Percentiles rank a stretch among this genome's conserved stretches.
Evolutionary conservation across 306 rosid species (phyloP).

Genomic region (Boehmeria nivea): DNA sequence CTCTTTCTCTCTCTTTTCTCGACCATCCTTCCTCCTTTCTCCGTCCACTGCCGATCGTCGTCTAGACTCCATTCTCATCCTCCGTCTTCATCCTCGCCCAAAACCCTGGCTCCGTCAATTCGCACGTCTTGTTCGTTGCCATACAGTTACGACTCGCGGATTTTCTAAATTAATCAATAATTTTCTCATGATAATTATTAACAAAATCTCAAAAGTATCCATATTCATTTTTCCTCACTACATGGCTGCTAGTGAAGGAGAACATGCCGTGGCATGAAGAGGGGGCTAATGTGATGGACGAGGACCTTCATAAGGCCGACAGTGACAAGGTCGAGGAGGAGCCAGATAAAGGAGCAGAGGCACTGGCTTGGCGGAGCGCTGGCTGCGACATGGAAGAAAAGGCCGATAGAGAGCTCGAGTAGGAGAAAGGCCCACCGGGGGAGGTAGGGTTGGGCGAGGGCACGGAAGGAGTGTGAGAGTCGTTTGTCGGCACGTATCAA

Average conservation of each 20-base stretch:
- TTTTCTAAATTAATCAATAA: no score
- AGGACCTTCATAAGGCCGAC: constrained; percentile 45
- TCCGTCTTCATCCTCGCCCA: no score
- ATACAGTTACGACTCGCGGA: no score
- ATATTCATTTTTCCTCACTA: no score
- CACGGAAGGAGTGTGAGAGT: constrained; percentile 41
- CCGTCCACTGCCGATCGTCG: no score
- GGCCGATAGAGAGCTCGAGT: constrained; percentile 55
- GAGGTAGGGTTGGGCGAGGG: constrained; percentile 29
- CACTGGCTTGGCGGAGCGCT: constrained; percentile 31
- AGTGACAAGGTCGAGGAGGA: constrained; percentile 58
- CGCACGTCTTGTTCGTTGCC: no score
- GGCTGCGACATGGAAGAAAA: constrained; percentile 52
- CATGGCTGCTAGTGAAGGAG: constrained; percentile 73
- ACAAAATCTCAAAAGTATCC: no score
- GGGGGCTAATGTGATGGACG: constrained; percentile 61
- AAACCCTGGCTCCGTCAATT: no score
- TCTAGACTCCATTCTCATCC: no score
- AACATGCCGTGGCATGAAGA: constrained; percentile 49
- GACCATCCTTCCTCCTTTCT: no score
- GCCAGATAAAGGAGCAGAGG: constrained; percentile 41
- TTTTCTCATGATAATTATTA: no score
- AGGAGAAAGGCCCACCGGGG: constrained; percentile 36
- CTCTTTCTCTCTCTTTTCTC: no score
- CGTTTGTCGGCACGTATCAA: constrained; percentile 29